Percentiles rank a stretch among this genome's conserved stretches.
Conservation (phyloP, 108 stramenopile species). For the Stephanodiscus triporus region DNA sequence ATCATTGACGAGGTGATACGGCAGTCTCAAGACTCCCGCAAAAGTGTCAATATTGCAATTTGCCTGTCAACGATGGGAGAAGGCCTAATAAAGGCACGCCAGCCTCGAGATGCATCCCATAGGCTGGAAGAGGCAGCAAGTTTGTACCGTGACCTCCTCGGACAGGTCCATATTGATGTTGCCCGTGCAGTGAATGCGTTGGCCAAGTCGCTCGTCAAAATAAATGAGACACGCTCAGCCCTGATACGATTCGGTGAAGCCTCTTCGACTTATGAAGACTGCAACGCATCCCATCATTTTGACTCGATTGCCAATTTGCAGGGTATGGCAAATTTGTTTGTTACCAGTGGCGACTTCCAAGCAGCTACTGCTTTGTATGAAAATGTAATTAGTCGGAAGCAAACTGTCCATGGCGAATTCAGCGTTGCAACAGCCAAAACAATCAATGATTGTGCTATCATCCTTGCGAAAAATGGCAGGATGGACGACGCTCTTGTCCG, state of each 20-base stretch:
- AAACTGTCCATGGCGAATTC: conserved; percentile 69
- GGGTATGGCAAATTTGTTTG: conserved; percentile 76
- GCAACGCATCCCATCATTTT: conserved; percentile 77
- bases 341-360: conserved; percentile 80
- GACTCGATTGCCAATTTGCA: conserved; percentile 86
- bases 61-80: conserved; percentile 88
- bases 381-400: conserved; percentile 82
- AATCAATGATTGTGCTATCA: conserved; percentile 87
- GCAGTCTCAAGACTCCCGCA: conserved; percentile 53
- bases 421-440: conserved; percentile 83
- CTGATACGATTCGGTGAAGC: conserved; percentile 83
- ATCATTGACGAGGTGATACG: conserved; percentile 71
- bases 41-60: conserved; percentile 73
- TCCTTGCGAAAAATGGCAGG: conserved; percentile 83
- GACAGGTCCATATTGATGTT: conserved; percentile 66
- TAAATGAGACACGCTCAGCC: conserved; percentile 76
- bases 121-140: conserved; percentile 79
- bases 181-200: conserved; percentile 73
- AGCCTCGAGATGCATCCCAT: conserved; percentile 78
- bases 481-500: conserved; percentile 82
- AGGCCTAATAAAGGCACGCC: conserved; percentile 73
- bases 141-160: conserved; percentile 72
- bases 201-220: conserved; percentile 79
- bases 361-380: conserved; percentile 83
- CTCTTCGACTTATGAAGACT: conserved; percentile 80